Evolutionary conservation across 83 land plant species (phyloP).

Genomic region (Thuja plicata): DNA sequence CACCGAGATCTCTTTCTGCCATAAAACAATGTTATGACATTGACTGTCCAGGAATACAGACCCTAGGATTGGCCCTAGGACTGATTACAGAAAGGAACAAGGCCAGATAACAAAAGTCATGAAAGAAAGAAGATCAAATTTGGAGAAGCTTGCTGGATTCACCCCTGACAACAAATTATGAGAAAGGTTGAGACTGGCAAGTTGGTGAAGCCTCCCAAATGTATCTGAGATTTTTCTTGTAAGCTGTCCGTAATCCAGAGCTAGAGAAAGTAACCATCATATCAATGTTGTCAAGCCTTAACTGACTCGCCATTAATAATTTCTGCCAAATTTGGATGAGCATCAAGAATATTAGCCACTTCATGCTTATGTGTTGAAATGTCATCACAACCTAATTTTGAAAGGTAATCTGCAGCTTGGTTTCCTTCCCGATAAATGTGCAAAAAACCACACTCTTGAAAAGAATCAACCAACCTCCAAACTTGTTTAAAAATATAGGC

Average conservation of each 20-base stretch:
- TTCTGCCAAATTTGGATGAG: no score
- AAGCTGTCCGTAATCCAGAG: conserved; percentile 39
- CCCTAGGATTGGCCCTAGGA: conserved; percentile 30
- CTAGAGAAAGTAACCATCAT: no score
- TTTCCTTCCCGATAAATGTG: no score
- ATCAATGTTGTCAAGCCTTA: conserved; percentile 22
- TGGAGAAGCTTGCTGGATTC: conserved; percentile 50
- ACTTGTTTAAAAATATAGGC: no score
- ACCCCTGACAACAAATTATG: conserved; percentile 57
- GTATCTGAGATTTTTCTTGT: conserved; percentile 59
- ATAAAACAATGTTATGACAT: conserved; percentile 13
- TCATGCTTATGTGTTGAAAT: no score
- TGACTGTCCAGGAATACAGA: conserved; percentile 29
- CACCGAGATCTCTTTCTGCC: conserved; percentile 9
- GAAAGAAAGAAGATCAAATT: conserved; percentile 51
- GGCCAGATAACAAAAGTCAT: conserved; percentile 56
- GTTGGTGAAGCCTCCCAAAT: conserved; percentile 44
- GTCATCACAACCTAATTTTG: no score
- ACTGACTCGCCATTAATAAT: no score
- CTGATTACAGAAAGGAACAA: conserved; percentile 34
- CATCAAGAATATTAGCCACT: no score
- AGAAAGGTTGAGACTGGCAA: conserved; percentile 71
- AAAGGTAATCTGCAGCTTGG: no score
- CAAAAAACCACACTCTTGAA: no score
- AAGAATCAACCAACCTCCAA: no score